Base-by-base conservation (phyloP, 2,329 filamentous ascomycete genomes). In the Plenodomus tracheiphilus region DNA sequence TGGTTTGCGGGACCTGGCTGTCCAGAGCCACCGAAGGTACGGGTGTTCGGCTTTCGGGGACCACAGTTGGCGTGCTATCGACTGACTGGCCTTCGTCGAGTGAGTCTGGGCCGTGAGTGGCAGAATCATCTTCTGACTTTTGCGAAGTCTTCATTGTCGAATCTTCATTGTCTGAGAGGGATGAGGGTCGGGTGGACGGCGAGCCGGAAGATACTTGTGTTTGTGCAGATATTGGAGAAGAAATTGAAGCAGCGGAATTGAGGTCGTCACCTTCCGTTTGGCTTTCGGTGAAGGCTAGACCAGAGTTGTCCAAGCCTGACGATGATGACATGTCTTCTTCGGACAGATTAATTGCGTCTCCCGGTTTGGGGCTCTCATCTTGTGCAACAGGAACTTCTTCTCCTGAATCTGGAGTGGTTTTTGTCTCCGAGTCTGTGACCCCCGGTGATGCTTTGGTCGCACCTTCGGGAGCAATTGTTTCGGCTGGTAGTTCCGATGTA, bases 201-300 rank as follows among this genome's bases (percentile, higher is more conserved):
- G 69, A 62, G 37, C 59, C 60, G 16, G 68, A 70, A 32, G 71
- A 72, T 39, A 63, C 67, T 47, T 72, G 69, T 17, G 69, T 72
- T 54, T 72, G 68, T 40, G 69, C 68, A 45, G 70, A 72, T 39
- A 64, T 68, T 30, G 71, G 71, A 17, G 71, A 74, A 20, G 62
- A 71, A 40, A 70, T 61, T 17, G 69, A 72, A 32, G 56, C 64
- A 34, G 69, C 56, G 21, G 70, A 71, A 43, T 68, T 64, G 39
- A 66, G 50, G 51, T 72, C 69, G 44, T 73, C 71, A 11, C 56
- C 50, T 52, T 72, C 70, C 18, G 57, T 43, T 30, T 65, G 69
- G 42, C 52, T 63, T 30, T 44, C 56, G 20, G 83, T 78, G 48
- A 85, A 74, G 21, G 77, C 79, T 50, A 83, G 77, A 11, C 76